Evolutionary conservation across 2,329 filamentous ascomycete species (phyloP).

Genomic region (Calonectria naviculata): DNA sequence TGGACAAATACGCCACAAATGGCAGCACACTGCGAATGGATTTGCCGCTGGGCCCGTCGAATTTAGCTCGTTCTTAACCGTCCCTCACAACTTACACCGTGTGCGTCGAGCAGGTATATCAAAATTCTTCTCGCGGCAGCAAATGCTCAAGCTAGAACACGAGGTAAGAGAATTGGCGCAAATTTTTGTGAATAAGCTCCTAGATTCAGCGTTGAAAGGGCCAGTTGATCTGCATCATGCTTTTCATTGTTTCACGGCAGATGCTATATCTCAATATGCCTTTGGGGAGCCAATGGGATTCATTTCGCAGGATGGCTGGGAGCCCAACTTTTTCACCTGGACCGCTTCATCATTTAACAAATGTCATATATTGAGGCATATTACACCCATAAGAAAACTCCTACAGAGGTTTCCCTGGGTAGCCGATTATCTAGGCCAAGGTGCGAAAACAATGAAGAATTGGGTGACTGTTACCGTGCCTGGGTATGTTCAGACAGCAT

Average conservation of each 20-base stretch:
- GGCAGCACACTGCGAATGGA: constrained; percentile 30
- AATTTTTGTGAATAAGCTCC: constrained; percentile 43
- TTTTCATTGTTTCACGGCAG: constrained; percentile 52
- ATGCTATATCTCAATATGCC: constrained; percentile 50
- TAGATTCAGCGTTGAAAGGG: constrained; percentile 33
- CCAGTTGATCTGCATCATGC: constrained; percentile 48
- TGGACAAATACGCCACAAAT: constrained; percentile 40
- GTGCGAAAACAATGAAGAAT: constrained; percentile 24
- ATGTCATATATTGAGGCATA: constrained; percentile 47
- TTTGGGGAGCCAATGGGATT: constrained; percentile 51
- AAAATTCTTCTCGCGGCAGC: constrained; percentile 48
- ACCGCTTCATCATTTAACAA: constrained; percentile 44
- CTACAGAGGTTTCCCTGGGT: constrained; percentile 18
- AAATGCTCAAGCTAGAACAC: constrained; percentile 43
- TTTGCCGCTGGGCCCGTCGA: constrained; percentile 23
- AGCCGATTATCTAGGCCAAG: constrained; percentile 26
- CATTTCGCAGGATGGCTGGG: constrained; percentile 44
- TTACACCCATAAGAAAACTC: constrained; percentile 40
- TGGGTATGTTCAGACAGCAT: constrained; percentile 15
- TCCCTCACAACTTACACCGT: constrained; percentile 47
- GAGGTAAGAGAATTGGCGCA: constrained; percentile 39
- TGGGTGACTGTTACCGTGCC: constrained; percentile 32
- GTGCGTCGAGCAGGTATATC: constrained; percentile 42
- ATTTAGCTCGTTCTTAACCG: constrained; percentile 24
- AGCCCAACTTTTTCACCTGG: constrained; percentile 50